Conservation (phyloP, 1,284 basidiomycete genomes). For the Cutaneotrichosporon cutaneum region DNA sequence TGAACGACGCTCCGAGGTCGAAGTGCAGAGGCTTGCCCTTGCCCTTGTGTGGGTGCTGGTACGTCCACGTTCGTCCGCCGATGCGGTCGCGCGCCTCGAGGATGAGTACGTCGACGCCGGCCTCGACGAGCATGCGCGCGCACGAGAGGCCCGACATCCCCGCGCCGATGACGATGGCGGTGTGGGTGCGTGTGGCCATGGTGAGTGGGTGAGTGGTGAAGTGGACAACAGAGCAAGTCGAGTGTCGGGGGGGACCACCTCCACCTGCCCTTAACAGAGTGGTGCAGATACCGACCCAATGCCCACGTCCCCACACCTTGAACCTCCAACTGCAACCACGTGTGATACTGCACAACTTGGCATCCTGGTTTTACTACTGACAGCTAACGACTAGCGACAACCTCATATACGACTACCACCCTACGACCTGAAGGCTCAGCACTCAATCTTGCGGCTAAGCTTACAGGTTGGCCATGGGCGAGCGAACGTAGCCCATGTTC, state of each 20-base stretch:
- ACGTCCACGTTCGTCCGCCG: not conserved
- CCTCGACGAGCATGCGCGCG: not conserved
- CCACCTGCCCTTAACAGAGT: not conserved
- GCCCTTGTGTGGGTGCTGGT: not conserved
- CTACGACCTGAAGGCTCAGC: not conserved
- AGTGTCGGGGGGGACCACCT: not conserved
- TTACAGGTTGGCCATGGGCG: slow-evolving; percentile 18
- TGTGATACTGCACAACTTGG: slow-evolving; percentile 5
- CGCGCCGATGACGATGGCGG: not conserved
- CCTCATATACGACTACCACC: not conserved
- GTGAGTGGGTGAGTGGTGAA: not conserved
- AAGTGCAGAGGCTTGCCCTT: slow-evolving; percentile 3
- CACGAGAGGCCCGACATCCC: slow-evolving; percentile 3
- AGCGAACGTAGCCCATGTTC: slow-evolving; percentile 23
- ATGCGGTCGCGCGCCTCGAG: slow-evolving; percentile 5
- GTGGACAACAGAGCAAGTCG: too few species aligned
- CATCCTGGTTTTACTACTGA: slow-evolving; percentile 3
- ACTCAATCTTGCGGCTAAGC: not conserved
- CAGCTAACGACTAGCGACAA: not conserved
- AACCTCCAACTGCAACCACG: not conserved
- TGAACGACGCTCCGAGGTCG: slow-evolving; percentile 2
- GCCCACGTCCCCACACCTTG: too few species aligned
- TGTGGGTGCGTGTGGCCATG: not conserved
- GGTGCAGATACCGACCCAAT: too few species aligned
- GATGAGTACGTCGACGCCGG: slow-evolving; percentile 5